Evolutionary conservation across 768 basidiomycete species (phyloP).

Genomic region (Lactifluus pinguis): DNA sequence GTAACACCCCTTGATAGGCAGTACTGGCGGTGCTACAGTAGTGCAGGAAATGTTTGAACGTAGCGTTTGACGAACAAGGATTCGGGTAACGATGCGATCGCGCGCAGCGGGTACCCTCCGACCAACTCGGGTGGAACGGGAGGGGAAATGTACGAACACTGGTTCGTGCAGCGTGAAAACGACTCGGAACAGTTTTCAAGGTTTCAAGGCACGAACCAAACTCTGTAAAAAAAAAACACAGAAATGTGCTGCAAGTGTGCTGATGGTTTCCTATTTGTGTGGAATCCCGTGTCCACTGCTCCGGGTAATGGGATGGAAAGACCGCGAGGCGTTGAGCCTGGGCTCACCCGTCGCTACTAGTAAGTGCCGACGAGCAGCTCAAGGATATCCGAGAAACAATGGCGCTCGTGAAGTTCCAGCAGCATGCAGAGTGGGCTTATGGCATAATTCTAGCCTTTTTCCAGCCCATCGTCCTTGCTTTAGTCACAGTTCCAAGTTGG

Average conservation of each 20-base stretch:
- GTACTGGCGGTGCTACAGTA: slow-evolving; percentile 31
- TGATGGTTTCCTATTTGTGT: slow-evolving; percentile 26
- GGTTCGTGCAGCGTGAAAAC: not conserved
- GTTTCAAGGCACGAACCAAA: slow-evolving; percentile 49
- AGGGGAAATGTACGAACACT: not conserved
- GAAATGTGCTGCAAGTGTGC: slow-evolving; percentile 15
- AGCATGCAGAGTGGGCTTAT: not conserved
- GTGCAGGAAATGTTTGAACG: slow-evolving; percentile 76
- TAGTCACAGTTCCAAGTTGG: not conserved
- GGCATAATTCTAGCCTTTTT: not conserved
- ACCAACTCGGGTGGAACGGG: no score
- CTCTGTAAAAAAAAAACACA: slow-evolving; percentile 75
- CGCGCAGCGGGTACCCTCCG: slow-evolving; percentile 34
- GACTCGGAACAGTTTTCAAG: slow-evolving; percentile 8
- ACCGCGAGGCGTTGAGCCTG: no score
- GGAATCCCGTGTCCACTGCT: slow-evolving; percentile 45
- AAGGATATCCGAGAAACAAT: not conserved
- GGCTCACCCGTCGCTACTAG: no score
- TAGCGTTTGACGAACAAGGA: slow-evolving; percentile 48
- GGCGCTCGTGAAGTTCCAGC: not conserved
- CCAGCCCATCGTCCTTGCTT: not conserved
- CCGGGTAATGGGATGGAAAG: slow-evolving; percentile 34
- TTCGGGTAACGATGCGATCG: slow-evolving; percentile 97
- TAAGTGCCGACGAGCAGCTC: slow-evolving; percentile 23
- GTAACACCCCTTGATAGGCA: slow-evolving; percentile 51